phyloP scores from a whole-genome alignment of 192 early-diverging fungal genomes.

The Rhizoclosmatium globosum region DNA sequence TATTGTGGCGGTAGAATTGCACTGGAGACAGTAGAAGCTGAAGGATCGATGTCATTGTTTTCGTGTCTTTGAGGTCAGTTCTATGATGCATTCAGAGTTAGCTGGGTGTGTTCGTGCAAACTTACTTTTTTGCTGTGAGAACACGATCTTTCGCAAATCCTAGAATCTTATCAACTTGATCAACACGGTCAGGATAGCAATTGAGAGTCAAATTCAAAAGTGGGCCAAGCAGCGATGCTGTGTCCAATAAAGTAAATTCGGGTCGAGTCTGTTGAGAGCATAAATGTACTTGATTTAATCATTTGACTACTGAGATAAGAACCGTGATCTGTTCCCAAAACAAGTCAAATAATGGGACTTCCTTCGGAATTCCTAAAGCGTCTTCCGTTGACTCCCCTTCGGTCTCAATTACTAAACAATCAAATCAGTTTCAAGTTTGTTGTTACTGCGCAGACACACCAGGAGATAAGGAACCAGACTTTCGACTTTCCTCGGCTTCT shows the following conservation, averaged over 20 bases:
- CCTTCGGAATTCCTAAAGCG: slow-evolving; percentile 74
- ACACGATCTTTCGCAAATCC: slow-evolving; percentile 87
- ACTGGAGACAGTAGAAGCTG: slow-evolving; percentile 86
- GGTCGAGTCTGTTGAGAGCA: slow-evolving; percentile 72
- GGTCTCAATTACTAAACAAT: too few relatives aligned
- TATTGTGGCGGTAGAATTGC: slow-evolving; percentile 67
- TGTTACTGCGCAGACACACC: too few relatives aligned
- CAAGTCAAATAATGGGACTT: slow-evolving; percentile 90
- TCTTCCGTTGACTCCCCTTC: too few relatives aligned
- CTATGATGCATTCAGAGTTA: slow-evolving; percentile 30
- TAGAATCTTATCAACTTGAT: slow-evolving; percentile 90
- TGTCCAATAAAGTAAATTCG: slow-evolving; percentile 91
- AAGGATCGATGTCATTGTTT: slow-evolving; percentile 77
- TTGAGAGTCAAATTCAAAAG: slow-evolving; percentile 90
- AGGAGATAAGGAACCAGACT: not conserved
- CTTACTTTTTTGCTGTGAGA: slow-evolving; percentile 41
- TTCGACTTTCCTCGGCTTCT: slow-evolving; percentile 20
- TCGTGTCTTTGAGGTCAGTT: slow-evolving; percentile 74
- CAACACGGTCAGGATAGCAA: slow-evolving; percentile 87
- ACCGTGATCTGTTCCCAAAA: slow-evolving; percentile 96
- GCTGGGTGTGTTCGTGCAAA: not conserved
- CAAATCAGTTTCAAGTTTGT: too few relatives aligned
- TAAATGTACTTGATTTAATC: not conserved
- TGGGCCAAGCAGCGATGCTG: slow-evolving; percentile 88
- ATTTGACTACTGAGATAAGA: slow-evolving; percentile 73